Evolutionary conservation across 1,139 yeast species (phyloP), one percentile per base, ranked within the genome.

Genomic region (Zygoascus hellenicus): DNA sequence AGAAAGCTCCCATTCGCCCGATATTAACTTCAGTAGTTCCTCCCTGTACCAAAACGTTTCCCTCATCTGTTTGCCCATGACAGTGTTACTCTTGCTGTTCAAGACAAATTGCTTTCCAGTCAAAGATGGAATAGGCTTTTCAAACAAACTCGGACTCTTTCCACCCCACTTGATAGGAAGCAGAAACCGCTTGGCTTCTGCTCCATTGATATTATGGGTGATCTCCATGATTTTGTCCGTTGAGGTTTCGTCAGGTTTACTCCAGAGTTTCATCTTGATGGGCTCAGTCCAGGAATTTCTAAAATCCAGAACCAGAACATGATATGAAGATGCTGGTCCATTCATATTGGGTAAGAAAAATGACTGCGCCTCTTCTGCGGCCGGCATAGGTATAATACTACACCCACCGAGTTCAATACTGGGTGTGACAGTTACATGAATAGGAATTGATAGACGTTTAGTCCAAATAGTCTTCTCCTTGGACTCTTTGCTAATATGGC

Each of bases 31-130:
- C 47, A 92, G 66, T 2, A 92, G 62, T 48, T 74, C 72, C 48
- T 83, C 80, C 48, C 95, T 69, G 49, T 84, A 75, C 98, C 98
- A 92, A 63, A 89, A 92, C 54, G 62, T 54, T 66, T 71, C 49
- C 76, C 85, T 48, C 75, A 82, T 56, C 66, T 75, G 69, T 30
- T 42, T 46, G 26, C 34, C 17, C 2, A 26, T 6, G 2, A 76
- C 79, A 0, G 79, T 68, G n/a, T 33, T 15, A 28, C 80, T 60
- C 45, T 74, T 75, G 45, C 79, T 75, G 57, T 83, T 83, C 32
- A 81, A 76, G 15, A 88, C 72, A 59, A 81, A 86, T 64, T 89
- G 96, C 51, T 81, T 80, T 41, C 80, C 78, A 37, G 84, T 65
- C 38, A 89, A 67, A 28, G 87, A 81, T n/a, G 97, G 97, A 29